Evolutionary conservation across 139 green algal species (phyloP).

Genomic region (Chlamydomonas sphaeroides): DNA sequence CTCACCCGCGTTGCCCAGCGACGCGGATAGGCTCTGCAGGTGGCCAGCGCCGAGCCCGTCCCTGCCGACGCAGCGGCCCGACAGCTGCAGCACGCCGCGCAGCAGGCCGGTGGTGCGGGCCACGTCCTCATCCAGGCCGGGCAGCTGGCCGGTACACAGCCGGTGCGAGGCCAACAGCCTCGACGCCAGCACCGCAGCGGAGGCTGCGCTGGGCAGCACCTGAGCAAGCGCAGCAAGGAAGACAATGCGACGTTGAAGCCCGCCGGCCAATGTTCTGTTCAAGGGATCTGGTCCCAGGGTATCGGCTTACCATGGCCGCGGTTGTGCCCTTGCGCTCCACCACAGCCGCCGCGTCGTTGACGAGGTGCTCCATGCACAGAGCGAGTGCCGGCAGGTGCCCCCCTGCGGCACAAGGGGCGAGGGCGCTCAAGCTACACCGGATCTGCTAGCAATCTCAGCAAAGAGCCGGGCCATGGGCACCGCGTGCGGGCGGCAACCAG

Average conservation of each 20-base stretch:
- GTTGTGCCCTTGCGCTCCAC: background rate
- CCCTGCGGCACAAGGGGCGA: background rate
- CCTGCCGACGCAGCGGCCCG: too few relatives aligned
- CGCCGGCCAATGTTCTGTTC: too few relatives aligned
- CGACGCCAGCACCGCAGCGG: background rate
- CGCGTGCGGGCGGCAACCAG: too few relatives aligned
- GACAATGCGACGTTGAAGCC: too few relatives aligned
- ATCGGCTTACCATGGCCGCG: background rate
- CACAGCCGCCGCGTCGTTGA: too few relatives aligned
- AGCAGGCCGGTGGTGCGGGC: background rate
- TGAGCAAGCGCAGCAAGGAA: too few relatives aligned
- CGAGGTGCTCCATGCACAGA: conserved; percentile 16
- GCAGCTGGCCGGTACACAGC: conserved; percentile 6
- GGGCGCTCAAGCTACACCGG: too few relatives aligned
- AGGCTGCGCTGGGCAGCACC: background rate
- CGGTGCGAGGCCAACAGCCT: background rate
- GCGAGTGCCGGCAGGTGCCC: background rate
- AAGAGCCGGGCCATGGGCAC: too few relatives aligned
- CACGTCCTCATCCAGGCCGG: background rate
- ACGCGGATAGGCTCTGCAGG: conserved; percentile 27
- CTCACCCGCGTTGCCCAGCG: conserved; percentile 20
- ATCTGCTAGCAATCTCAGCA: too few relatives aligned
- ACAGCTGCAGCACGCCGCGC: background rate
- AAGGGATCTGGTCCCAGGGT: too few relatives aligned
- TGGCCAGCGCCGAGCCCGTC: background rate